Evolutionary conservation across 768 basidiomycete genomes (phyloP).

Genomic region (Lactarius deliciosus): DNA sequence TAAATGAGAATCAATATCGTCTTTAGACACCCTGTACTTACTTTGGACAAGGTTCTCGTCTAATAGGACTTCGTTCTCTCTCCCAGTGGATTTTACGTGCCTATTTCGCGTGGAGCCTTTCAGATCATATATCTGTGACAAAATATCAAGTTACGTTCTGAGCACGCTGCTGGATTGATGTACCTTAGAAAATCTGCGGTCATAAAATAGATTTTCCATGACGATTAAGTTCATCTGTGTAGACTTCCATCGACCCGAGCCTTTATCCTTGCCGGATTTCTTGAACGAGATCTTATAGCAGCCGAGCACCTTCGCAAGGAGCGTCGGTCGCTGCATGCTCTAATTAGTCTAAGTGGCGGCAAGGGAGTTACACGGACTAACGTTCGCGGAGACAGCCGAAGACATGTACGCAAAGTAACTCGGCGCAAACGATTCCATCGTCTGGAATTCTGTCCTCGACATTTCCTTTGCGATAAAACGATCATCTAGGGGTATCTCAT

Average conservation of each 20-base stretch:
- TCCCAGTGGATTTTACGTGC: conserved; percentile 85
- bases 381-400: conserved; percentile 83
- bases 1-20: conserved; percentile 5
- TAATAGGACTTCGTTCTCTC: conserved; percentile 89
- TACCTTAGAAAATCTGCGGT: conserved; percentile 86
- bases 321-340: conserved; percentile 75
- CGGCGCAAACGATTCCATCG: conserved; percentile 95
- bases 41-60: conserved; percentile 96
- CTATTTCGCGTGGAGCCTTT: conserved; percentile 96
- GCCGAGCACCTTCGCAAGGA: conserved; percentile 95
- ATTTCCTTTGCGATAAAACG: conserved; percentile 98
- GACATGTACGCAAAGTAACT: conserved; percentile 99
- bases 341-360: conserved; percentile 11
- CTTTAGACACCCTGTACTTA: conserved; percentile 35
- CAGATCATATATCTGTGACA: conserved; percentile 86
- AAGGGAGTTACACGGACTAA: conserved; percentile 40
- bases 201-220: conserved; percentile 98
- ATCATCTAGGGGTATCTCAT: conserved; percentile 59
- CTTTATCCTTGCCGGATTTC: conserved; percentile 71
- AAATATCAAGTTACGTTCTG: background rate
- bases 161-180: background rate
- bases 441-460: conserved; percentile 85
- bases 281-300: conserved; percentile 93
- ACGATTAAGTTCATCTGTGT: conserved; percentile 94
- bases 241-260: conserved; percentile 64